A percentile compares a stretch with the other conserved stretches of the same genome.
Evolutionary conservation across 208 protist species (phyloP).

Genomic region (Acanthamoeba lenticulata): DNA sequence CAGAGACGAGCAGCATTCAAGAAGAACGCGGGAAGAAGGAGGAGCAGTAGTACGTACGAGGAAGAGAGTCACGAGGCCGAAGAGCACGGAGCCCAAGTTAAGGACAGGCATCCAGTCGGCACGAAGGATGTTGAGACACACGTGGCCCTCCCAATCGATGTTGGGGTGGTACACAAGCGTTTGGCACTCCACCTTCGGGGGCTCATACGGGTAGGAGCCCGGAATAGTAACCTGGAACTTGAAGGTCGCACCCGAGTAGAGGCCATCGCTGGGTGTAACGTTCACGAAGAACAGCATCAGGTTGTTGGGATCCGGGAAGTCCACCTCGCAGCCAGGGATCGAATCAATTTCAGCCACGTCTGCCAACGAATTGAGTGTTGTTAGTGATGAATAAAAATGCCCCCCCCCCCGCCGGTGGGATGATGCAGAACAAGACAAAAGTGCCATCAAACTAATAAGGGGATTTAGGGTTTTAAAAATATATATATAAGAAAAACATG

Average conservation of each 20-base stretch:
- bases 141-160: conserved; percentile 88
- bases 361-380: not conserved
- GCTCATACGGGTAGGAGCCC: conserved; percentile 43
- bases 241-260: conserved; percentile 57
- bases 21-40: not conserved
- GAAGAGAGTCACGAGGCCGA: conserved; percentile 81
- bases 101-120: conserved; percentile 90
- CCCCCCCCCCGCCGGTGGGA: no score
- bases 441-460: not conserved
- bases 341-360: conserved; percentile 64
- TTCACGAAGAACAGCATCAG: conserved; percentile 58
- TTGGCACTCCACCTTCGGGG: conserved; percentile 59
- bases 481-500: not conserved
- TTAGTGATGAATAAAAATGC: no score
- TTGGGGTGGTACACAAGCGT: conserved; percentile 88
- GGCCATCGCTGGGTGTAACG: conserved; percentile 61
- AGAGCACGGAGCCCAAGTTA: conserved; percentile 86
- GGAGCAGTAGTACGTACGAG: not conserved
- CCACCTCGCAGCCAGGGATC: conserved; percentile 60
- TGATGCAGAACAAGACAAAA: no score
- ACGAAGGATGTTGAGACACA: conserved; percentile 90
- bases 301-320: conserved; percentile 70
- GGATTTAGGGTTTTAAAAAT: not conserved
- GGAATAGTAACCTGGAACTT: conserved; percentile 60
- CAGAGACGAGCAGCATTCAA: not conserved